Conservation (phyloP, 345 rosid genomes). For the Gynandropsis gynandra region DNA sequence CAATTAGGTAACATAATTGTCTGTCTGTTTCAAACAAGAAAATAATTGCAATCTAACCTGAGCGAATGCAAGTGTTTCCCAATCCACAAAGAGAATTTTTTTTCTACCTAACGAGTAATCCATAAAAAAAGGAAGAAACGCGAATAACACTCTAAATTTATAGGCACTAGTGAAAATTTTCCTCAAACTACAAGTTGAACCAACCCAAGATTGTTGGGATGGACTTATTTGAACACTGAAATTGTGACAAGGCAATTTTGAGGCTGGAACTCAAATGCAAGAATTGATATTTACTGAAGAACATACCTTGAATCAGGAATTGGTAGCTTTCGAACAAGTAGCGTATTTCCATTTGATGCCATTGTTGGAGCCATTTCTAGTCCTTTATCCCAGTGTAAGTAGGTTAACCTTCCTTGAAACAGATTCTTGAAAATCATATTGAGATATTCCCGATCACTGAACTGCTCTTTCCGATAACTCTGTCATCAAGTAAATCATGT, state of each 20-base stretch:
- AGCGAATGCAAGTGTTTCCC: too few species aligned
- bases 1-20: not conserved
- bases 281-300: not conserved
- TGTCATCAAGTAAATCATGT: constrained; percentile 23
- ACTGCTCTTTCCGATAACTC: constrained; percentile 54
- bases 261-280: constrained; percentile 3
- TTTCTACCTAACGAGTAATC: not conserved
- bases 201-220: not conserved
- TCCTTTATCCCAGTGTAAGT: constrained; percentile 60
- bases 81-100: not conserved
- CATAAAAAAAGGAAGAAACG: too few species aligned
- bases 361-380: constrained; percentile 59
- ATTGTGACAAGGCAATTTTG: too few species aligned
- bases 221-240: constrained; percentile 2
- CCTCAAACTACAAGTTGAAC: not conserved
- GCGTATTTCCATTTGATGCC: constrained; percentile 58
- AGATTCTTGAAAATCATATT: constrained; percentile 56
- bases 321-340: constrained; percentile 82
- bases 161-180: not conserved
- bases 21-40: not conserved
- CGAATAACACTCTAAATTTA: too few species aligned
- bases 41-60: not conserved
- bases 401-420: constrained; percentile 72
- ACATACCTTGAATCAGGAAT: constrained; percentile 52
- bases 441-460: constrained; percentile 41